These are phyloP conservation scores for Isoetes taiwanensis DNA, from an alignment of 75 land plant genomes.

Conservation along the genomic window DNA sequence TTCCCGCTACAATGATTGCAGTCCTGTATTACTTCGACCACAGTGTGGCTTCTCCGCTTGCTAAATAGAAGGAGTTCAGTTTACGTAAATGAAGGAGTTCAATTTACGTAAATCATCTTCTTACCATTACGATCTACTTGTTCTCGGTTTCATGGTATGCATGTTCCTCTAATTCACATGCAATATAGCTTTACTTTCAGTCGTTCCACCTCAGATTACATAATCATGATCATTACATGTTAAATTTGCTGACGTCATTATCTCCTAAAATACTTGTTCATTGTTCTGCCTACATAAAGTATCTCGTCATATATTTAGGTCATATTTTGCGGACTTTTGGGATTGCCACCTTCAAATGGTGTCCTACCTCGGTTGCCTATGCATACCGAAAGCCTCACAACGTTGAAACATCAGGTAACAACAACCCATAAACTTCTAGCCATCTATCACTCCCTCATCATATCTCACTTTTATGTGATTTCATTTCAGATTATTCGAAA, in stretches of 20 bases:
- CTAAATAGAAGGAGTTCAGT: slow-evolving; percentile 76
- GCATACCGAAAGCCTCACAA: slow-evolving; percentile 83
- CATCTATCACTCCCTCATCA: too few relatives aligned
- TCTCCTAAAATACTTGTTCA: too few relatives aligned
- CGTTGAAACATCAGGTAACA: slow-evolving; percentile 79
- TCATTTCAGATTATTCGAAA: slow-evolving; percentile 47
- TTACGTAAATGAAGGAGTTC: too few relatives aligned
- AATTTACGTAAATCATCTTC: slow-evolving; percentile 70
- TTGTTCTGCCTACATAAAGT: too few relatives aligned
- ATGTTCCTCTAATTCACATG: too few relatives aligned
- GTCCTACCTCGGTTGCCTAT: slow-evolving; percentile 93
- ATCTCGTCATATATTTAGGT: too few relatives aligned
- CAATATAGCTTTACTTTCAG: too few relatives aligned
- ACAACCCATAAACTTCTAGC: too few relatives aligned
- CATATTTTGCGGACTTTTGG: slow-evolving; percentile 70
- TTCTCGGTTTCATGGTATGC: slow-evolving; percentile 64
- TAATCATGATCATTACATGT: too few relatives aligned
- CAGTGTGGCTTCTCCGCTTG: slow-evolving; percentile 88
- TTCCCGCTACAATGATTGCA: slow-evolving; percentile 89
- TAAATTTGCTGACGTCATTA: too few relatives aligned
- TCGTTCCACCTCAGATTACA: too few relatives aligned
- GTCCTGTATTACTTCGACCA: slow-evolving; percentile 91
- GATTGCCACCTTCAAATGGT: slow-evolving; percentile 91
- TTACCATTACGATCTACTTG: slow-evolving; percentile 76
- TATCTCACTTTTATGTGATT: too few relatives aligned